Evolutionary conservation across 2,329 filamentous ascomycete species (phyloP), one percentile per base, ranked within the genome.

Genomic region (Beauveria varroae): DNA sequence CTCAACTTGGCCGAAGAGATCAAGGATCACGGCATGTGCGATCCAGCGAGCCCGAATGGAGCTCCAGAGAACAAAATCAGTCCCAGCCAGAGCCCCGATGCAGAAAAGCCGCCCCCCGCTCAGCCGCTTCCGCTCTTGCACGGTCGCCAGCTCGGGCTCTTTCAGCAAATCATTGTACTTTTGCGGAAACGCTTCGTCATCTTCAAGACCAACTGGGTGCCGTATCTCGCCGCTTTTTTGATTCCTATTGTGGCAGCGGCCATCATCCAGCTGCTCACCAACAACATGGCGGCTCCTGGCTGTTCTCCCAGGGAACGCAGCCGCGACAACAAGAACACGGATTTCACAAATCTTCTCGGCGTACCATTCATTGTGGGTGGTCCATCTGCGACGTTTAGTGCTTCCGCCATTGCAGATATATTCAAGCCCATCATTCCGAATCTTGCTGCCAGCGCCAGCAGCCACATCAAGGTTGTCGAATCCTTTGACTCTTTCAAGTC

Each of bases 241-340:
- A 83, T 95, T 16, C 91, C 91, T 0, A 82, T 96, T 62, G 78
- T 90, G 58, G 87, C 89, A 2, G 87, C 89, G 20, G 89, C 87
- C 0, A 74, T 93, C 9, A 87, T 90, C 0, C 89, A 88, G 3
- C 75, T 92, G 1, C 91, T 93, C 65, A 73, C 96, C 6, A 80
- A 81, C 34, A 75, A 77, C 49, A 86, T 84, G 65, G 67, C 72
- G 3, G 75, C 77, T 0, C 75, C 70, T 1, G 74, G 75, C 1
- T 88, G 85, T 68, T 74, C 76, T 43, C 67, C 67, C 12, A 62
- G 30, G 1, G 53, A 66, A 0, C 60, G 63, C 40, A 63, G 64
- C 44, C 62, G 62, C 41, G 53, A 60, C 18, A 49, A 58, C 22
- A 62, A 56, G 41, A 60, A 63, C 26, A 40, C 63, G 6, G 37